Conservation (phyloP, 164 flowering plant species). For the Vitis riparia region DNA sequence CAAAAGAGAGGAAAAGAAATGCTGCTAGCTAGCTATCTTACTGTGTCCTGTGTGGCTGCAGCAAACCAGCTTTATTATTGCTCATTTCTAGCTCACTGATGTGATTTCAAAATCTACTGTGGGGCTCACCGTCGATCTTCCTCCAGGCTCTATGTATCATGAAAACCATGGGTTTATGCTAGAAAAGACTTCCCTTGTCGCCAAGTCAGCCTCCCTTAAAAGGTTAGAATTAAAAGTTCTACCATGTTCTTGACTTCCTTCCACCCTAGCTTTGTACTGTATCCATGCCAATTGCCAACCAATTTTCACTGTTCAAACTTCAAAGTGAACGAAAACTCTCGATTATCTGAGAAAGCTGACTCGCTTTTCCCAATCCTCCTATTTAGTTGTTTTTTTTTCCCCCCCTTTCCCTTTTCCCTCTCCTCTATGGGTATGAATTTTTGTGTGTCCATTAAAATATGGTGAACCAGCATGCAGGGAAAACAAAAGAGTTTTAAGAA, state of each 20-base stretch:
- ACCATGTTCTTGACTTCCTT: not conserved
- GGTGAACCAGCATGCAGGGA: conserved; percentile 23
- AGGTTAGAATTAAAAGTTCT: not conserved
- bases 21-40: no score
- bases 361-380: conserved; percentile 3
- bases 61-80: no score
- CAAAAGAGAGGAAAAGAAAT: no score
- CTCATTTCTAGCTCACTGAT: no score
- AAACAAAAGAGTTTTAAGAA: conserved; percentile 36
- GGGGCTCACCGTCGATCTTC: no score
- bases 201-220: not conserved
- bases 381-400: not conserved
- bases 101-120: no score
- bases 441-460: not conserved
- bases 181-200: not conserved
- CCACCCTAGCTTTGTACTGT: no score
- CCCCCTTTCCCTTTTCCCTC: not conserved
- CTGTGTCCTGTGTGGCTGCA: no score
- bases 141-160: no score
- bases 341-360: conserved; percentile 23
- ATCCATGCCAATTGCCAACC: not conserved
- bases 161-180: no score
- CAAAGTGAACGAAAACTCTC: not conserved
- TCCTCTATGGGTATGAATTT: not conserved
- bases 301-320: not conserved